A percentile compares a stretch with the other conserved stretches of the same genome.
Conservation (phyloP, 1,139 yeast genomes). For the Blastobotrys aristatus region DNA sequence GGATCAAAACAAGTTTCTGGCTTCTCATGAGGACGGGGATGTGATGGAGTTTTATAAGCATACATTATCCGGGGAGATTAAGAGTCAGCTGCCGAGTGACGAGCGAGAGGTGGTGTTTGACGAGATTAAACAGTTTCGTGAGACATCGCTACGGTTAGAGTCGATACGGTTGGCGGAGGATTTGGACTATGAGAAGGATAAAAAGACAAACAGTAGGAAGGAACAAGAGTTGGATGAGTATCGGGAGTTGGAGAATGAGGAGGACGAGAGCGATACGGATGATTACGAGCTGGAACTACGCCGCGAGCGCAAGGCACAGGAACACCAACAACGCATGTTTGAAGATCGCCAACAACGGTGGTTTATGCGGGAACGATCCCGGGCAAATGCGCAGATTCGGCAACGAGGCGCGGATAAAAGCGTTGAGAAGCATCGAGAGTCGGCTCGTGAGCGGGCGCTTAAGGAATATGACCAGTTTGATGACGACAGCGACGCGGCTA, state of each 20-base stretch:
- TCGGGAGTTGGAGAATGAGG: conserved; percentile 9
- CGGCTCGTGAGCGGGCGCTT: conserved; percentile 22
- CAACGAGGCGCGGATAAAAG: conserved; percentile 22
- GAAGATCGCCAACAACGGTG: conserved; percentile 25
- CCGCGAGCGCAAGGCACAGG: conserved; percentile 12
- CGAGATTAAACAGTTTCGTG: conserved; percentile 33
- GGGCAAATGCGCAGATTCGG: conserved; percentile 25
- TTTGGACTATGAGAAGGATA: conserved; percentile 21
- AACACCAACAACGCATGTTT: conserved; percentile 21
- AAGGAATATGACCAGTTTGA: conserved; percentile 23
- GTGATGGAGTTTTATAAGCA: conserved; percentile 14
- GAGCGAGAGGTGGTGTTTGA: conserved; percentile 28
- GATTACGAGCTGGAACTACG: conserved; percentile 13
- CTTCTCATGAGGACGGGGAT: conserved; percentile 5
- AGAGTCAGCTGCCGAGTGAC: conserved; percentile 23
- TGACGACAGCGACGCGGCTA: conserved; percentile 23
- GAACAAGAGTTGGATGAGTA: conserved; percentile 8
- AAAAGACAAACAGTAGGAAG: not conserved
- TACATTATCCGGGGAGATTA: conserved; percentile 9
- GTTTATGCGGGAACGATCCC: conserved; percentile 24
- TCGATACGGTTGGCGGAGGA: conserved; percentile 23
- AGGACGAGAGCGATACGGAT: conserved; percentile 13
- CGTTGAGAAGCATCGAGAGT: conserved; percentile 18
- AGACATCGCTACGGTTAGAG: conserved; percentile 28
- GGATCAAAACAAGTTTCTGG: conserved; percentile 1